Evolutionary conservation across 2,329 filamentous ascomycete genomes (phyloP).

Genomic region (Aspergillus sp.): DNA sequence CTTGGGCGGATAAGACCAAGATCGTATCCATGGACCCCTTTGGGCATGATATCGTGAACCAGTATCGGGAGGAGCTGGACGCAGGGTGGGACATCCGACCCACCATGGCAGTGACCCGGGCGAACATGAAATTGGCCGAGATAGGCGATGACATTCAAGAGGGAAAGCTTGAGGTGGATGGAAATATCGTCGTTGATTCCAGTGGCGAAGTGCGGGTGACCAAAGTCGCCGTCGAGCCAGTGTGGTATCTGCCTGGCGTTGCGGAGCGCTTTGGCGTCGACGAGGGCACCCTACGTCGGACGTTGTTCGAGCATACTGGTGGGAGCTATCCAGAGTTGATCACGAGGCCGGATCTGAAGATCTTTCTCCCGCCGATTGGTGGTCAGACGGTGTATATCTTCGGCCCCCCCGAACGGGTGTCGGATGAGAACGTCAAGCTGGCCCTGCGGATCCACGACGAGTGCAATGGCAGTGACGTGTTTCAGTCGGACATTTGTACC

Average conservation of each 20-base stretch:
- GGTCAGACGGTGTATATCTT: conserved; percentile 96
- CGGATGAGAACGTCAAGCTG: conserved; percentile 69
- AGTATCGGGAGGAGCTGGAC: conserved; percentile 67
- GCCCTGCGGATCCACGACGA: conserved; percentile 79
- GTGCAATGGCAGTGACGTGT: conserved; percentile 96
- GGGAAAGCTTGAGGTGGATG: conserved; percentile 69
- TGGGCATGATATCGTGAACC: conserved; percentile 77
- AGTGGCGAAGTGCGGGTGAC: conserved; percentile 83
- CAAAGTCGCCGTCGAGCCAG: conserved; percentile 93
- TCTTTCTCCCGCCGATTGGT: conserved; percentile 91
- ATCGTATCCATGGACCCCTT: conserved; percentile 97
- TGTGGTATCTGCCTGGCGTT: conserved; percentile 79
- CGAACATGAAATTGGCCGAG: conserved; percentile 95
- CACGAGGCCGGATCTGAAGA: conserved; percentile 85
- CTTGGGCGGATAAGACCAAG: conserved; percentile 85
- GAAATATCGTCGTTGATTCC: conserved; percentile 83
- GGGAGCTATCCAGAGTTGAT: conserved; percentile 96
- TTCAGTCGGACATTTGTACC: conserved; percentile 95
- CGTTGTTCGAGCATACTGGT: conserved; percentile 89
- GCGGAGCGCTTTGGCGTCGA: conserved; percentile 90
- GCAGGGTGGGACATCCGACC: conserved; percentile 68
- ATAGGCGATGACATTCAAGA: conserved; percentile 77
- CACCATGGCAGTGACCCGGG: conserved; percentile 84
- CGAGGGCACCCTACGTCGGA: conserved; percentile 75
- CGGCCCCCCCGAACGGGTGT: conserved; percentile 88